Conservation (phyloP, 73 alveolate genomes). For the Breviolum minutum region DNA sequence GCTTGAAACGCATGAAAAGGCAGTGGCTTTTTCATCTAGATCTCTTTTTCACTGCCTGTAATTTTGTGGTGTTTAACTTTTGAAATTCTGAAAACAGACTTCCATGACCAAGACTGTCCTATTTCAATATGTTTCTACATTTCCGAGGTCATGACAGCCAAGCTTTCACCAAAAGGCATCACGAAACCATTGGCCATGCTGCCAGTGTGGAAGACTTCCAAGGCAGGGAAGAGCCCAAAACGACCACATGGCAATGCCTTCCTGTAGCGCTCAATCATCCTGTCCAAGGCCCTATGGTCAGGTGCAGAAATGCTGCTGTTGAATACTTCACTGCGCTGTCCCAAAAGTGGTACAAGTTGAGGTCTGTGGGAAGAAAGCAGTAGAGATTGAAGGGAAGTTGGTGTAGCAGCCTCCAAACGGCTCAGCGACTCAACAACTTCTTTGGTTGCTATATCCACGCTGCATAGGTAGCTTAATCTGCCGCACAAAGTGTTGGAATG, state of each 20-base stretch:
- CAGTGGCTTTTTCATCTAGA: neutral
- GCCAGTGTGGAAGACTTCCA: neutral
- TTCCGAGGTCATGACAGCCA: slow-evolving; percentile 5
- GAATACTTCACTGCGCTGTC: slow-evolving; percentile 10
- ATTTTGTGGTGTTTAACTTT: too few relatives aligned
- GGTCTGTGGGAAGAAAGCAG: neutral
- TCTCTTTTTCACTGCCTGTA: neutral
- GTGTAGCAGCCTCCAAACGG: too few relatives aligned
- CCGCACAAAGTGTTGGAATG: slow-evolving; percentile 19
- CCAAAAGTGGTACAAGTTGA: slow-evolving; percentile 49
- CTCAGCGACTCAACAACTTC: slow-evolving; percentile 44
- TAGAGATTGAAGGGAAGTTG: neutral
- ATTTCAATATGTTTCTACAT: neutral
- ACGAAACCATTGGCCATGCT: slow-evolving; percentile 21
- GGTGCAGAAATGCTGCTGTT: neutral
- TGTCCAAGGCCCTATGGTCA: neutral
- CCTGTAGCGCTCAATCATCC: neutral
- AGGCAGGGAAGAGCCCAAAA: slow-evolving; percentile 37
- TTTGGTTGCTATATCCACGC: slow-evolving; percentile 56
- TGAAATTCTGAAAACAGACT: neutral
- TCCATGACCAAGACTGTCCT: neutral
- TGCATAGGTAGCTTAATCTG: slow-evolving; percentile 33
- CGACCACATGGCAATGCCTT: neutral
- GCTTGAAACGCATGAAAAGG: neutral
- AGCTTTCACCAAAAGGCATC: neutral